A percentile compares a stretch with the other conserved stretches of the same genome.
These are phyloP conservation scores for Diaporthe vexans DNA, from an alignment of 2,329 filamentous ascomycete species.

Conservation along the genomic window DNA sequence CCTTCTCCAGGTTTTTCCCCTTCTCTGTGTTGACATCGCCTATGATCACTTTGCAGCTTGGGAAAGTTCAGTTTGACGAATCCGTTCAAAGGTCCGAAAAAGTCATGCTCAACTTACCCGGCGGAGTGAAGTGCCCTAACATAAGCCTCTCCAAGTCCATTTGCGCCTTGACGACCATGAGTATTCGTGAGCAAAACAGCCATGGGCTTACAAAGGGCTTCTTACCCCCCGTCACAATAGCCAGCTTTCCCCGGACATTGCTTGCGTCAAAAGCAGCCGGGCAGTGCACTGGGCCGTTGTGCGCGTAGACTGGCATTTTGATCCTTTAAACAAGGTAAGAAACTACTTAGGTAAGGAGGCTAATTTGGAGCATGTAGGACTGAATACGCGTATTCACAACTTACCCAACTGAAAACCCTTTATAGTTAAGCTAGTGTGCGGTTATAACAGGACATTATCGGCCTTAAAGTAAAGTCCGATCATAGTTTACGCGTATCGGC, in stretches of 20 bases:
- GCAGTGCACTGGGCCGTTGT: not conserved
- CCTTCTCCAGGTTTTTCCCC: not conserved
- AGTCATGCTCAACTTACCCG: not conserved
- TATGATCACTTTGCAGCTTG: constrained; percentile 2
- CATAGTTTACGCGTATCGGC: not conserved
- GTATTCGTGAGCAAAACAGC: not conserved
- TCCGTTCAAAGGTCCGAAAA: no score
- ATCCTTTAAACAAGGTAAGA: no score
- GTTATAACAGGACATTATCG: not conserved
- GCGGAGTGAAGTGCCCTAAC: not conserved
- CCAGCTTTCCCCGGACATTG: not conserved
- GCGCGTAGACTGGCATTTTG: not conserved
- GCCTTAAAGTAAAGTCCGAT: constrained; percentile 3
- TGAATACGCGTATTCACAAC: not conserved
- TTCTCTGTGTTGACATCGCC: not conserved
- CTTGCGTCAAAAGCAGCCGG: not conserved
- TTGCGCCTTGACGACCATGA: not conserved
- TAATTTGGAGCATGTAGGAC: not conserved
- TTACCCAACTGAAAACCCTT: not conserved
- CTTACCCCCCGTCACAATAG: constrained; percentile 16
- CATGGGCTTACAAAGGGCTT: no score
- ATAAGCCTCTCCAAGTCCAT: not conserved
- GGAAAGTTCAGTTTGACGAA: not conserved
- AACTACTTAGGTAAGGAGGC: not conserved
- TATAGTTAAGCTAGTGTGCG: not conserved